Evolutionary conservation across 306 rosid species (phyloP), one percentile per base, ranked within the genome.

Genomic region (Astragalus membranaceus): DNA sequence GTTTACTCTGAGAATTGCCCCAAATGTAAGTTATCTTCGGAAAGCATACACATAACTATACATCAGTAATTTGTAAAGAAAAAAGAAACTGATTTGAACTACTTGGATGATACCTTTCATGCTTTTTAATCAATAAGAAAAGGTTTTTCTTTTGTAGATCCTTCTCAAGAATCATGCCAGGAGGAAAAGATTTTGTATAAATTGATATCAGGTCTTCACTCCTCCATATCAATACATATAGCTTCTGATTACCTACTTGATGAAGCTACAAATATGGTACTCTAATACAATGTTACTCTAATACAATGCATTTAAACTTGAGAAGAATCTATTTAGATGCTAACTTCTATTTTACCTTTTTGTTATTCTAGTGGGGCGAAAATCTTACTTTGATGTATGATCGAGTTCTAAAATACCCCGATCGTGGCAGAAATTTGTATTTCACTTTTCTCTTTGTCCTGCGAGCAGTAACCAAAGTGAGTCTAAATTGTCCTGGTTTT

Each of bases 201-300:
- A 78, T 69, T 94, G 92, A 94, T 94, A 81, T 94, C 99, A 7
- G 99, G 99, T 77, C 92, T 94, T 73, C 99, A 94, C 81, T 88
- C 99, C 63, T 94, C 99, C 51, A 94, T 94, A 76, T 91, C 99
- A 13, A 75, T 94, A 55, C 99, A 94, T 83, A 84, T 92, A 76
- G 99, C 95, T 46, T 62, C 97, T 30, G 99, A 91, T 49, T 94
- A 88, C 88, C 85, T 88, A 47, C 83, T 92, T 37, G 92, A 92
- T 56, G 96, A 94, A 76, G 60, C 89, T 44, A 70, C 58, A 42
- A 86, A 88, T 75, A 50, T 15, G 92, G 98, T 94, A 88, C 48
- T 36, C 26, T 89, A 47, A 50, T 16, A 11, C 15, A 37, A 5
- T 53, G 60, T 72, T 48, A 36, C 39, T 44, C 48, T 16, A 51